Evolutionary conservation across 768 basidiomycete species (phyloP), one percentile per base, ranked within the genome.

Genomic region (Vararia minispora): DNA sequence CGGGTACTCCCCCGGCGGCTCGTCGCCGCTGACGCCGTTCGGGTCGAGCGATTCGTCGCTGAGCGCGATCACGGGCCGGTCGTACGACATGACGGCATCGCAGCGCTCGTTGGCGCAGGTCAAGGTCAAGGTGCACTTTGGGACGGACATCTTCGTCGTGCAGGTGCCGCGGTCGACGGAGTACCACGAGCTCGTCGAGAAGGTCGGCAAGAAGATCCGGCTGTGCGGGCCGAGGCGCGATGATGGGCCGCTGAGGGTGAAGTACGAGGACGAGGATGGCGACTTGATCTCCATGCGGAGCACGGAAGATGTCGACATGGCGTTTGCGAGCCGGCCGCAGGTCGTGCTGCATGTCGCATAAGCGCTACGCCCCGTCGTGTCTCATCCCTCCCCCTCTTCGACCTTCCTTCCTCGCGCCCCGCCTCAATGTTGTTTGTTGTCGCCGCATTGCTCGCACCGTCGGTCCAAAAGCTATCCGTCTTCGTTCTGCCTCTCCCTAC

Each of bases 101-200:
- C 75, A 72, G 52, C 64, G 60, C 49, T 75, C 55, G n/a, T 46
- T 50, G 14, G 44, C 54, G 29, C 72, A 79, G 9, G 79, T 97
- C 29, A 88, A 91, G 55, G 79, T 97, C 54, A 94, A 94, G 61
- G 89, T 97, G 37, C 85, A 87, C 58, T 97, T 84, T 64, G 79
- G 88, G 52, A 86, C 92, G 50, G 91, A 95, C 56, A 84, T 95
- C 32, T 98, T 97, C 54, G 83, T 94, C 45, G 86, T 97, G 41
- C 84, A 89, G 59, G 88, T 94, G 18, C 72, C 85, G 29, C 72
- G 80, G 44, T 60, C 66, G 44, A 87, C 86, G 24, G 77, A 84
- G 55, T 92, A 81, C 58, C 67, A 64, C 37, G 85, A 90, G 30
- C 68, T 98, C 37, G 82, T 92, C 37, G 84, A 90, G 58, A 83